phyloP scores from a whole-genome alignment of 805 yeast species.

The Candida corydali region DNA sequence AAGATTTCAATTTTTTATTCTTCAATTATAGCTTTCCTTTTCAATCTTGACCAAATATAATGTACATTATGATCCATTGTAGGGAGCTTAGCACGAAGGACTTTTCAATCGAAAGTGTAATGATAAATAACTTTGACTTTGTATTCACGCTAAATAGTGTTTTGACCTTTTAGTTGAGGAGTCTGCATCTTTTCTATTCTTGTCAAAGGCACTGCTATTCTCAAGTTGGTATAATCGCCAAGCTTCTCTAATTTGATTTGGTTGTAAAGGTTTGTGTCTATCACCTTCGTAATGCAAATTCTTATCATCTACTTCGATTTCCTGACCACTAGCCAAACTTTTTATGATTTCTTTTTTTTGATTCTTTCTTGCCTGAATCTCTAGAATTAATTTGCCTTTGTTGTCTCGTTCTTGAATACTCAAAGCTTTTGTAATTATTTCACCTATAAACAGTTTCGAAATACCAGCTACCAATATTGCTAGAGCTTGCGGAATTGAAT shows the following conservation, averaged over 20 bases:
- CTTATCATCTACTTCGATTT: constrained; percentile 24
- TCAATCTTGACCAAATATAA: too few relatives aligned
- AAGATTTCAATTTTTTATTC: constrained; percentile 6
- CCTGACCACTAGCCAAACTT: constrained; percentile 37
- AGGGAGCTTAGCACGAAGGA: background rate
- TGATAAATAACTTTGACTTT: too few relatives aligned
- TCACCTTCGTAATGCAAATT: constrained; percentile 34
- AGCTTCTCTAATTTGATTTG: constrained; percentile 85
- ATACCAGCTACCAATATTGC: constrained; percentile 82
- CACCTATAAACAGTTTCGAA: constrained; percentile 87
- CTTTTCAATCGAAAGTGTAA: too few relatives aligned
- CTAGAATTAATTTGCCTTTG: constrained; percentile 35
- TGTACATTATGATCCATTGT: too few relatives aligned
- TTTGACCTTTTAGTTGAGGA: background rate
- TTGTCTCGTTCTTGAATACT: constrained; percentile 59
- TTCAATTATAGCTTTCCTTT: constrained; percentile 9
- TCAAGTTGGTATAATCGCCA: constrained; percentile 75
- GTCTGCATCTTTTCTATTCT: constrained; percentile 2
- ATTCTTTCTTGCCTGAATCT: constrained; percentile 38
- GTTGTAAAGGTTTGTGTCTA: constrained; percentile 58
- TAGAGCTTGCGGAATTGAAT: constrained; percentile 72
- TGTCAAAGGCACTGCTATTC: constrained; percentile 32
- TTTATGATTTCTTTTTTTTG: constrained; percentile 29
- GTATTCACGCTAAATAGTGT: too few relatives aligned
- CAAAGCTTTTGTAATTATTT: constrained; percentile 76